Evolutionary conservation across 2,329 filamentous ascomycete genomes (phyloP).

Genomic region (Pseudocercospora crystallina): DNA sequence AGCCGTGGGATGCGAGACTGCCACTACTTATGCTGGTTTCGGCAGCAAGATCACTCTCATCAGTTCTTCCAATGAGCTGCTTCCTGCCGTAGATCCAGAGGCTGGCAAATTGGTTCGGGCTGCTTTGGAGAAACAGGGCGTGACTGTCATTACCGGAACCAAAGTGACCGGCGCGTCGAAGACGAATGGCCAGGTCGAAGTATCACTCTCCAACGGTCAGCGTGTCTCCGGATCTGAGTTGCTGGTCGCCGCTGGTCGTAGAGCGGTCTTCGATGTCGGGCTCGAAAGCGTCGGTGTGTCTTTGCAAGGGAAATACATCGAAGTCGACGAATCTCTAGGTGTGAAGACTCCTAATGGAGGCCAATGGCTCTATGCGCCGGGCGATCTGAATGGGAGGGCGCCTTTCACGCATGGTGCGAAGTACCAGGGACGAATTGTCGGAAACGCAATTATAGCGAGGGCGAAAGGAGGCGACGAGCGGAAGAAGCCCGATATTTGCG

Average conservation of each 20-base stretch:
- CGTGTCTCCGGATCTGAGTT: not conserved
- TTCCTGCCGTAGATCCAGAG: not conserved
- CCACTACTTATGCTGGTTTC: conserved; percentile 1
- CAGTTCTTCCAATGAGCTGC: not conserved
- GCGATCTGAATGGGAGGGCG: conserved; percentile 7
- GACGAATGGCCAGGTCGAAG: not conserved
- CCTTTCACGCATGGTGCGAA: conserved; percentile 6
- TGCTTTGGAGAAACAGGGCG: conserved; percentile 1
- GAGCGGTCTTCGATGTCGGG: not conserved
- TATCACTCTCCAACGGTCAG: not conserved
- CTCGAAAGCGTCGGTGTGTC: conserved; percentile 1
- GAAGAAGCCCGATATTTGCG: not conserved
- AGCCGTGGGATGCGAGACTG: conserved; percentile 3
- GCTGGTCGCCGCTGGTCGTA: conserved; percentile 5
- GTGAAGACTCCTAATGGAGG: conserved; percentile 1
- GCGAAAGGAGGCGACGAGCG: not conserved
- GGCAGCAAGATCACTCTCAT: conserved; percentile 1
- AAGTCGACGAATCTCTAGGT: conserved; percentile 2
- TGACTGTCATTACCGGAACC: not conserved
- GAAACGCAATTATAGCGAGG: conserved; percentile 1
- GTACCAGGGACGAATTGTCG: conserved; percentile 6
- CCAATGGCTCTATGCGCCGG: conserved; percentile 5
- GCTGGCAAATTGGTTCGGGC: not conserved
- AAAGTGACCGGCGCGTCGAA: not conserved
- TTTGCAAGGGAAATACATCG: not conserved